Conservation (phyloP, 805 yeast species). For the Ogataea nakhonphanomensis region DNA sequence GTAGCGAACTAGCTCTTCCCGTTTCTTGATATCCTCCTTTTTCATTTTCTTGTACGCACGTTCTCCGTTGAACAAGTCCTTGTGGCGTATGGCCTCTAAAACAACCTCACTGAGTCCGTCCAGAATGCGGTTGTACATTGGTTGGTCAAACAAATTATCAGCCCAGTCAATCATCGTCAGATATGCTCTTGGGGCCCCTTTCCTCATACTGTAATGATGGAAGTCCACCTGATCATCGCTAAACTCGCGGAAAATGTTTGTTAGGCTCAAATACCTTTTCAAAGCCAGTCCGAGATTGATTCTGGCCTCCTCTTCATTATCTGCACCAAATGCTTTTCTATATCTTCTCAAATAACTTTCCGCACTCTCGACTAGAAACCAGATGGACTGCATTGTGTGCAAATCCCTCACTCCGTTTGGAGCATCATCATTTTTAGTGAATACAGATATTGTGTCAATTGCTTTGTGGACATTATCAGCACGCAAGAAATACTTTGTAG, state of each 20-base stretch:
- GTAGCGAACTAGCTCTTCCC: conserved; percentile 48
- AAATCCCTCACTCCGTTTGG: conserved; percentile 84
- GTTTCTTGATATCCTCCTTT: conserved; percentile 53
- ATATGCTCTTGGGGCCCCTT: conserved; percentile 87
- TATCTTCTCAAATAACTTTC: conserved; percentile 72
- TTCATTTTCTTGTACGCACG: conserved; percentile 46
- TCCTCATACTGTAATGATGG: conserved; percentile 87
- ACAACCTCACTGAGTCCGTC: conserved; percentile 60
- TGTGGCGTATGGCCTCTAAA: conserved; percentile 37
- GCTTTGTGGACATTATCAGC: conserved; percentile 75
- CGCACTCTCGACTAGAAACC: conserved; percentile 85
- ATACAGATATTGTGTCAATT: conserved; percentile 65
- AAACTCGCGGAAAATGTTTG: conserved; percentile 66
- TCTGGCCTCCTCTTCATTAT: conserved; percentile 36
- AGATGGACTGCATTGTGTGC: conserved; percentile 84
- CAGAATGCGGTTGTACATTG: conserved; percentile 68
- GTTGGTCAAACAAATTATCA: conserved; percentile 64
- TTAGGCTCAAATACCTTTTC: conserved; percentile 69
- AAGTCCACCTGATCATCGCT: conserved; percentile 87
- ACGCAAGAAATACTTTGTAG: conserved; percentile 78
- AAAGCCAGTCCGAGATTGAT: conserved; percentile 64
- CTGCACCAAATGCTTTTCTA: conserved; percentile 30
- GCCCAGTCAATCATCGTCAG: conserved; percentile 79
- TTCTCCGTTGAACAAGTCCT: conserved; percentile 17
- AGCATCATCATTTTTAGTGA: conserved; percentile 80